Evolutionary conservation across 169 alveolate genomes (phyloP).

Genomic region (Perkinsus chesapeaki): DNA sequence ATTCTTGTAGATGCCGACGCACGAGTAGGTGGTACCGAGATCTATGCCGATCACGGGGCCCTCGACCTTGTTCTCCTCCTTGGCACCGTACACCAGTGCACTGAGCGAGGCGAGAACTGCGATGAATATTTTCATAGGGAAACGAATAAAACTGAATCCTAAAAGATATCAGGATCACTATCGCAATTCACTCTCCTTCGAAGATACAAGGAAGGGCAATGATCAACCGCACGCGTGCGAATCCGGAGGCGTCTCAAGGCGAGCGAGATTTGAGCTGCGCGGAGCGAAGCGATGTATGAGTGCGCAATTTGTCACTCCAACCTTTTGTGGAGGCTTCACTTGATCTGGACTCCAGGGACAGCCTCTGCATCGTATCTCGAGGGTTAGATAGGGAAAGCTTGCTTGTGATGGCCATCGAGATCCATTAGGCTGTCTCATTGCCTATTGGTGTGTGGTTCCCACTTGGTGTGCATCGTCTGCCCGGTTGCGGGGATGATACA

Average conservation of each 20-base stretch:
- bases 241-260: background rate
- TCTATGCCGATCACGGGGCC: slow-evolving; percentile 96
- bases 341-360: too few species aligned
- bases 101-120: background rate
- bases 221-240: background rate
- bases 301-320: background rate
- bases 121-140: background rate
- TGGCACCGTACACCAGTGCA: background rate
- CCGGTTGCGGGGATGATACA: too few species aligned
- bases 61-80: background rate
- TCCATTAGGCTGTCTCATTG: too few species aligned
- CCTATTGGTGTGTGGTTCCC: too few species aligned
- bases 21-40: slow-evolving; percentile 95
- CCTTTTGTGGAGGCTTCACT: background rate
- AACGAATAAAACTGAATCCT: background rate
- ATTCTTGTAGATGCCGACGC: slow-evolving; percentile 95
- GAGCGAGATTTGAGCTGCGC: background rate
- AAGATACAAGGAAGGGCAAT: background rate
- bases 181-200: background rate
- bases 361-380: too few species aligned
- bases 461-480: too few species aligned
- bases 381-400: too few species aligned
- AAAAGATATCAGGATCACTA: background rate
- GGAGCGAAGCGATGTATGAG: background rate
- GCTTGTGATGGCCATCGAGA: too few species aligned